Conservation (phyloP, 805 yeast species). For the Alloascoidea hylecoeti region DNA sequence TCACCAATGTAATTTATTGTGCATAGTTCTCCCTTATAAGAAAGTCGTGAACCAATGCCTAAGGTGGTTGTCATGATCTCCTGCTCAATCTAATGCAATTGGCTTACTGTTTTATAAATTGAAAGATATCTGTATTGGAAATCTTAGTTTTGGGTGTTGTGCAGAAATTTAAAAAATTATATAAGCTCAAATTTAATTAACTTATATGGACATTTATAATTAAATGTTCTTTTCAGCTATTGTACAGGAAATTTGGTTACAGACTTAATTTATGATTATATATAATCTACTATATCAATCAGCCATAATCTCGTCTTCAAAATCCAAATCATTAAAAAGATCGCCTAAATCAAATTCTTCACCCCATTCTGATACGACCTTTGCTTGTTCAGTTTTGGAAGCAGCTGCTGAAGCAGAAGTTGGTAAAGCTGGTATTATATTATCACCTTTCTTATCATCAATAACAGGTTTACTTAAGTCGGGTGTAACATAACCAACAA, state of each 20-base stretch:
- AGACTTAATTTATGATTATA: too few species aligned
- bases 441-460: constrained; percentile 9
- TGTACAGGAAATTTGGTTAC: too few species aligned
- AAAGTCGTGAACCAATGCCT: constrained; percentile 11
- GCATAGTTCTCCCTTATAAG: constrained; percentile 33
- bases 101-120: too few species aligned
- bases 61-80: too few species aligned
- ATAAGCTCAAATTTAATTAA: too few species aligned
- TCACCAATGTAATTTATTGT: constrained; percentile 51
- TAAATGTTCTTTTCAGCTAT: too few species aligned
- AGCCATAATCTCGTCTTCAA: background rate
- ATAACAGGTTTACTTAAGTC: background rate
- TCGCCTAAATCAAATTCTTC: constrained; percentile 89
- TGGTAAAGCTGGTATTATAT: constrained; percentile 19
- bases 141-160: too few species aligned
- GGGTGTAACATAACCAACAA: constrained; percentile 83
- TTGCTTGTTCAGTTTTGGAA: constrained; percentile 43
- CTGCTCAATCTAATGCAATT: too few species aligned
- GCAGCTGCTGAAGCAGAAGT: constrained; percentile 23
- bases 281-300: background rate
- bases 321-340: constrained; percentile 25
- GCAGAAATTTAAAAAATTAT: too few species aligned
- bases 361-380: constrained; percentile 84
- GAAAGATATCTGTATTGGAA: too few species aligned
- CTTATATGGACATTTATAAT: too few species aligned